A percentile compares a stretch with the other conserved stretches of the same genome.
These are phyloP conservation scores for Suillus variegatus DNA, from an alignment of 768 basidiomycete genomes.

Conservation along the genomic window DNA sequence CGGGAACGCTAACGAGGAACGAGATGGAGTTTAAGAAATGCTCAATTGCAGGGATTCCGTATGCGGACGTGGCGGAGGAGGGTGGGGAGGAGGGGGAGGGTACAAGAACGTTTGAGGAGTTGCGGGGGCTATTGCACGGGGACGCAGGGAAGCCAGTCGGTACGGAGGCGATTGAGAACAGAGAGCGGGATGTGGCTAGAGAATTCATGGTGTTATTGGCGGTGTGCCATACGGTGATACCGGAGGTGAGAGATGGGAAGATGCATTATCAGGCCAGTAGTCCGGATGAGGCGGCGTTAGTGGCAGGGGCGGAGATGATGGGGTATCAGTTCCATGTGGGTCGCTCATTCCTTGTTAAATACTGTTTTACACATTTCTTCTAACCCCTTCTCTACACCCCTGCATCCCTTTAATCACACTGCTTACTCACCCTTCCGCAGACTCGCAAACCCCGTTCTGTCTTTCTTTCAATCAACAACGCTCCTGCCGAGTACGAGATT, in stretches of 20 bases:
- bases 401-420: neutral
- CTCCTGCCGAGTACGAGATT: slow-evolving; percentile 79
- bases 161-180: slow-evolving; percentile 17
- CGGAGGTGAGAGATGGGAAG: slow-evolving; percentile 88
- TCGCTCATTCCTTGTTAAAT: slow-evolving; percentile 16
- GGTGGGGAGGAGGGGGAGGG: slow-evolving; percentile 61
- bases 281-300: slow-evolving; percentile 96
- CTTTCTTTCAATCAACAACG: slow-evolving; percentile 79
- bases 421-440: slow-evolving; percentile 38
- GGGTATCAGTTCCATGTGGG: slow-evolving; percentile 94
- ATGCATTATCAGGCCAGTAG: slow-evolving; percentile 94
- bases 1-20: slow-evolving; percentile 93
- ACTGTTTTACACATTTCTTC: neutral
- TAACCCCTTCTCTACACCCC: neutral
- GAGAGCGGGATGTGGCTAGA: slow-evolving; percentile 54
- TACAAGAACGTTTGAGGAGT: slow-evolving; percentile 81
- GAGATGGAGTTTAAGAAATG: slow-evolving; percentile 98
- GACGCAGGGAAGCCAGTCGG: slow-evolving; percentile 24
- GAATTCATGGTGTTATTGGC: slow-evolving; percentile 85
- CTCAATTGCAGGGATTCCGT: slow-evolving; percentile 84
- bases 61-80: slow-evolving; percentile 91
- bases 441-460: slow-evolving; percentile 96
- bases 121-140: slow-evolving; percentile 57
- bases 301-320: slow-evolving; percentile 88
- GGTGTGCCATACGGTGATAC: slow-evolving; percentile 98